These are phyloP conservation scores for Ophiostoma piceae DNA, from an alignment of 2,329 filamentous ascomycete genomes.

Conservation along the genomic window DNA sequence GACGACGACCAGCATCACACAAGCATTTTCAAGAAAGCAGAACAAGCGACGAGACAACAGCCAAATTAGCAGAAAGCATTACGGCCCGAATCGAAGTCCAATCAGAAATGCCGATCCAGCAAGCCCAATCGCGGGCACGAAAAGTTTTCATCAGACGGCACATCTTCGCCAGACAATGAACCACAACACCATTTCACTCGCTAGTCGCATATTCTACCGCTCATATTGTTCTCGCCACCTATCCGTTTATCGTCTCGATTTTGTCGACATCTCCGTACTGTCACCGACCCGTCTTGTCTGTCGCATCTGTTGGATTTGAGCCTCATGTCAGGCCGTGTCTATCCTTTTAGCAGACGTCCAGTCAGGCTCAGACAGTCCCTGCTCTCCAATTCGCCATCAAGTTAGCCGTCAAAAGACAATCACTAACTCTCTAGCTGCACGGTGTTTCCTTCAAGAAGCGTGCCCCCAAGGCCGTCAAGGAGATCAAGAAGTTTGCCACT, in stretches of 20 bases:
- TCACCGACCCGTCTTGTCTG: neutral
- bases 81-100: neutral
- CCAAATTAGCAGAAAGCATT: neutral
- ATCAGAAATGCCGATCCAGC: neutral
- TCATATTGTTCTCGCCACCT: neutral
- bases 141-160: neutral
- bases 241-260: neutral
- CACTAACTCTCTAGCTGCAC: constrained; percentile 63
- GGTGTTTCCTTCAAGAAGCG: constrained; percentile 99
- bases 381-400: neutral
- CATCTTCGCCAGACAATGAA: neutral
- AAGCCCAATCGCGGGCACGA: neutral
- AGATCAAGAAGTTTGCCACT: constrained; percentile 92
- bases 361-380: neutral
- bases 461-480: constrained; percentile 97
- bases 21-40: neutral
- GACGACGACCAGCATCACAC: neutral
- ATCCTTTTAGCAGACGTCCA: neutral
- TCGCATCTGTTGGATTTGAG: neutral
- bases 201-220: neutral
- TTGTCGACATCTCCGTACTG: too few relatives aligned
- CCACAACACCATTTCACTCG: neutral
- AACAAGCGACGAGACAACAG: neutral
- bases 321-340: neutral
- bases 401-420: neutral